A percentile compares a stretch with the other conserved stretches of the same genome.
Evolutionary conservation across 129 eudicot species (phyloP).

Genomic region (Glebionis coronaria): DNA sequence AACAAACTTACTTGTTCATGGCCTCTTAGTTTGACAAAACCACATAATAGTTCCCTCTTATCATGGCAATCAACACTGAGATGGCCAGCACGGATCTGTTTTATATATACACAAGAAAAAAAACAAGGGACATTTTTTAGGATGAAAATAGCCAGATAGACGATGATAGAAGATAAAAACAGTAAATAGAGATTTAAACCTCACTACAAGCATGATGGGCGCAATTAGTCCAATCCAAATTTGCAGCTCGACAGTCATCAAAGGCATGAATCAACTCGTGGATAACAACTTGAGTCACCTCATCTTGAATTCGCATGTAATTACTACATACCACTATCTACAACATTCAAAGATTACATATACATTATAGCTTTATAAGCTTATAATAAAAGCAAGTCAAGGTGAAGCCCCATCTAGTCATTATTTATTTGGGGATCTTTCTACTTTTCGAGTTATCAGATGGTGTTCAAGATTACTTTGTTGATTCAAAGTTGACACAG

Average conservation of each 20-base stretch:
- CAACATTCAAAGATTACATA: neutral
- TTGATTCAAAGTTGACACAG: too few relatives aligned
- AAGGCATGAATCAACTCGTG: constrained; percentile 95
- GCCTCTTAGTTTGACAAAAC: constrained; percentile 70
- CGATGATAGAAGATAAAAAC: constrained; percentile 30
- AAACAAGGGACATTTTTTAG: neutral
- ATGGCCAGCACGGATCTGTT: constrained; percentile 92
- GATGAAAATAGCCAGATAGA: constrained; percentile 6
- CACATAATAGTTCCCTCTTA: constrained; percentile 75
- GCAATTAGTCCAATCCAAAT: constrained; percentile 85
- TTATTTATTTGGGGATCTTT: too few relatives aligned
- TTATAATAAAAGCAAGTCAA: too few relatives aligned
- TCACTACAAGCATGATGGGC: constrained; percentile 99
- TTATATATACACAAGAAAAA: constrained; percentile 3
- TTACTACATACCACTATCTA: constrained; percentile 82
- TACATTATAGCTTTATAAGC: neutral
- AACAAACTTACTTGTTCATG: constrained; percentile 73
- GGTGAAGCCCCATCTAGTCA: too few relatives aligned
- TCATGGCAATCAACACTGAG: constrained; percentile 94
- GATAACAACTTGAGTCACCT: constrained; percentile 82
- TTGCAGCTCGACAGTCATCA: constrained; percentile 90
- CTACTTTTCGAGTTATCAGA: too few relatives aligned
- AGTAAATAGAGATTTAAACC: constrained; percentile 33
- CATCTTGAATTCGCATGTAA: constrained; percentile 66
- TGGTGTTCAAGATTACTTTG: too few relatives aligned